Evolutionary conservation across 2,329 filamentous ascomycete species (phyloP), one percentile per base, ranked within the genome.

Genomic region (Xylaria sp.): DNA sequence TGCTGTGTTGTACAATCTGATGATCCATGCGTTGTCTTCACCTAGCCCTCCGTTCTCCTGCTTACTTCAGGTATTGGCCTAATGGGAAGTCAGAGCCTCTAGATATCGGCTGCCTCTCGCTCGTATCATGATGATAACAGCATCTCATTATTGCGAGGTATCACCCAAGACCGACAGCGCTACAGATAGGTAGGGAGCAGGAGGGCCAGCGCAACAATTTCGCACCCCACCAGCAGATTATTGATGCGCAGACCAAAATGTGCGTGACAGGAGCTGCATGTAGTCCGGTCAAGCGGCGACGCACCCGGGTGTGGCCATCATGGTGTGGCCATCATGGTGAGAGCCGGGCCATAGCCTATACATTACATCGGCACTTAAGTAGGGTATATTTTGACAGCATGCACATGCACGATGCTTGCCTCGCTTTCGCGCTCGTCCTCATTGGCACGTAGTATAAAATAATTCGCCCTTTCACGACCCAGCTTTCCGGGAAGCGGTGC

Each of bases 401-500:
- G 62, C 58, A 49, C 54, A 58, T 63, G 63, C 56, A 60, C 56
- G 56, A 63, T 52, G 60, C 60, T 63, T 65, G 56, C 63, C 60
- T 63, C 56, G 60, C 43, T 60, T 60, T 57, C 47, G 47, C 43
- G 43, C 35, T 19, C 33, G 46, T 21, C 62, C 47, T 65, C 54
- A 67, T 64, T 64, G 63, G 66, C 51, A 61, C 60, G 63, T 58
- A 63, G 60, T 58, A 11, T 41, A 17, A 43, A 38, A 58, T n/a
- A n/a, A n/a, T n/a, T n/a, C n/a, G 41, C 43, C 53, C 54, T 62
- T n/a, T n/a, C 64, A 58, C 64, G 67, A 69, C 66, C 69, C 69
- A 68, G 66, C 67, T 67, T 67, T 66, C 64, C 66, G 68, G 68
- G 66, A n/a, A 69, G 66, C 58, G 58, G 61, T 62, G 60, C 55